Evolutionary conservation across 1,284 basidiomycete genomes (phyloP).

Genomic region (Pseudozyma pruni): DNA sequence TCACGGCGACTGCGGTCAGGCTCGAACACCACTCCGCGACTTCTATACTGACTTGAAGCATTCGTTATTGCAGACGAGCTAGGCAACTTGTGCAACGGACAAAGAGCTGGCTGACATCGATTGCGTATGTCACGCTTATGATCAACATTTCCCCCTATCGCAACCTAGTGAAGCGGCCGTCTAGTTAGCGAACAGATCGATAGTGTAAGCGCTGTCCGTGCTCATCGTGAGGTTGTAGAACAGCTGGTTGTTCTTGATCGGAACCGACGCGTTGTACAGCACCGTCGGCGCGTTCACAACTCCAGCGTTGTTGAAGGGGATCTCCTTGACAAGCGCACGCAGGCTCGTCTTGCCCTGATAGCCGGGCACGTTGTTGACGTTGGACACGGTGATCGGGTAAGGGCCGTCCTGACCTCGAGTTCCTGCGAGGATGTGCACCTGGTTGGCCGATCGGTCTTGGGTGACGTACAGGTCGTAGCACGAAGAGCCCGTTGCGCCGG

Average conservation of each 20-base stretch:
- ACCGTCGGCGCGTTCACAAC: background rate
- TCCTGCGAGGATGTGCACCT: slow-evolving; percentile 3
- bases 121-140: too few species aligned
- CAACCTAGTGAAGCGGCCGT: too few species aligned
- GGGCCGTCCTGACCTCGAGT: background rate
- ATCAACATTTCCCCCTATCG: too few species aligned
- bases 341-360: background rate
- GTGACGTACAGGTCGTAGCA: slow-evolving; percentile 8
- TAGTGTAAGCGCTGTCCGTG: slow-evolving; percentile 5
- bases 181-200: slow-evolving; percentile 1
- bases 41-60: too few species aligned
- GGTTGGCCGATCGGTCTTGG: background rate
- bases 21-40: too few species aligned
- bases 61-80: too few species aligned
- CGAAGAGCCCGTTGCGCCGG: background rate
- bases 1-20: too few species aligned
- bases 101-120: too few species aligned
- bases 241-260: slow-evolving; percentile 1
- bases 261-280: background rate
- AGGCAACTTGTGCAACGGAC: too few species aligned
- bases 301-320: slow-evolving; percentile 1
- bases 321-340: slow-evolving; percentile 2
- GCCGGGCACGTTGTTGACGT: background rate
- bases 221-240: slow-evolving; percentile 4
- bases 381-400: slow-evolving; percentile 3